A percentile compares a stretch with the other conserved stretches of the same genome.
Conservation (phyloP, 805 yeast species). For the Candida manassasensis region DNA sequence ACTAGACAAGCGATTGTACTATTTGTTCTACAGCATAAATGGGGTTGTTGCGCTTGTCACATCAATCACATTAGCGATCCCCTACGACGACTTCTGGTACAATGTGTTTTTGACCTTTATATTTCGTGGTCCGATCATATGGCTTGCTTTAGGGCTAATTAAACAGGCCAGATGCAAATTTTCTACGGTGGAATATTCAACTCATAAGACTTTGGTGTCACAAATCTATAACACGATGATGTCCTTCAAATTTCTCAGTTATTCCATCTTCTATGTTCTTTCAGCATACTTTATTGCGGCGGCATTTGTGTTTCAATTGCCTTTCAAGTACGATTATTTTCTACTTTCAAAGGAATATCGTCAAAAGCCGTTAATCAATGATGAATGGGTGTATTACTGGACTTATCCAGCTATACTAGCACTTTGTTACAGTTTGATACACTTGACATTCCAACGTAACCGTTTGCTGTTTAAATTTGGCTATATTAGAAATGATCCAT, state of each 20-base stretch:
- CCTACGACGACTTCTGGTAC: conserved; percentile 29
- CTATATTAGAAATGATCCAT: conserved; percentile 37
- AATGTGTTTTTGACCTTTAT: conserved; percentile 20
- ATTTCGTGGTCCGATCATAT: conserved; percentile 27
- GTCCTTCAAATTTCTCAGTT: conserved; percentile 15
- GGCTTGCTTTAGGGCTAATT: conserved; percentile 23
- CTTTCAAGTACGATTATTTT: conserved; percentile 24
- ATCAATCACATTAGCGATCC: conserved; percentile 22
- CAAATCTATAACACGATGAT: conserved; percentile 23
- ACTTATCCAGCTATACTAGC: conserved; percentile 40
- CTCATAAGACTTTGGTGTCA: conserved; percentile 27
- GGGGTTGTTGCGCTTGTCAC: conserved; percentile 21
- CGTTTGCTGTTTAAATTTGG: conserved; percentile 45
- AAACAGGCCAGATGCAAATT: conserved; percentile 20
- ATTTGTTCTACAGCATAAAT: conserved; percentile 25
- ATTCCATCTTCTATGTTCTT: conserved; percentile 16
- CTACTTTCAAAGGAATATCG: conserved; percentile 37
- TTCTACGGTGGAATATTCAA: conserved; percentile 28
- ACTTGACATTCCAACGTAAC: conserved; percentile 50
- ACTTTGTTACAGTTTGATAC: conserved; percentile 45
- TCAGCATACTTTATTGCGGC: conserved; percentile 21
- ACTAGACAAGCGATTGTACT: conserved; percentile 30
- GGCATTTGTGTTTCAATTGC: conserved; percentile 24
- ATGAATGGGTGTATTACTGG: conserved; percentile 47
- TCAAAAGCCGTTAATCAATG: conserved; percentile 33